phyloP scores from a whole-genome alignment of 495 filamentous ascomycete genomes.

The Podospora appendiculata region DNA sequence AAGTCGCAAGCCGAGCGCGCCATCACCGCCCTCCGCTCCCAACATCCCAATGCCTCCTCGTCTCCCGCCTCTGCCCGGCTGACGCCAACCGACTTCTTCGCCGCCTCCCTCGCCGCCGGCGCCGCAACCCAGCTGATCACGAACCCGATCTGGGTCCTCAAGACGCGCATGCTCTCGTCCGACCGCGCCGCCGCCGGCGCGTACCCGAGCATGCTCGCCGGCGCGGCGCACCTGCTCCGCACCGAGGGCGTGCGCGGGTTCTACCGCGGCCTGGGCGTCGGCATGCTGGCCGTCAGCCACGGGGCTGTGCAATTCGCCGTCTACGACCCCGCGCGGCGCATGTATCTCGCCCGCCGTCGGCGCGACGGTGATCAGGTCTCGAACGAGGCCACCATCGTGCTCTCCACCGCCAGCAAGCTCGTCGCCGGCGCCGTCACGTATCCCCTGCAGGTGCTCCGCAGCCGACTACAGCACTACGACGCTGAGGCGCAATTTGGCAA shows the following conservation, averaged over 20 bases:
- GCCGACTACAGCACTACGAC: conserved; percentile 82
- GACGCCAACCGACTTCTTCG: conserved; percentile 71
- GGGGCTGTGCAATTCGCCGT: conserved; percentile 94
- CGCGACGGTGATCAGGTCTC: conserved; percentile 37
- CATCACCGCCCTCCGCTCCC: conserved; percentile 21
- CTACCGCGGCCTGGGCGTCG: conserved; percentile 75
- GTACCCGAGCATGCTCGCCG: conserved; percentile 68
- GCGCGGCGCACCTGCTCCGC: conserved; percentile 53
- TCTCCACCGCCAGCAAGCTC: conserved; percentile 77
- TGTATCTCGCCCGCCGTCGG: conserved; percentile 34
- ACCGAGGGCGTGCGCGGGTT: conserved; percentile 70
- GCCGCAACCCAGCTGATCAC: conserved; percentile 68
- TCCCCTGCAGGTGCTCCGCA: conserved; percentile 85
- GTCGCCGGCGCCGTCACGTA: conserved; percentile 84
- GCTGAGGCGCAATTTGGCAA: conserved; percentile 59
- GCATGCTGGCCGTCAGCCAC: conserved; percentile 85
- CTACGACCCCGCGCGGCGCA: conserved; percentile 76
- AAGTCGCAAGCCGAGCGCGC: conserved; percentile 39
- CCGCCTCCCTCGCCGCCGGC: conserved; percentile 72
- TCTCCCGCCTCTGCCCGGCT: conserved; percentile 22
- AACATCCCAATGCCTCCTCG: too few species aligned
- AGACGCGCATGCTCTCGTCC: conserved; percentile 92
- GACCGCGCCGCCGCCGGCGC: conserved; percentile 65
- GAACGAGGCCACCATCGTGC: conserved; percentile 67
- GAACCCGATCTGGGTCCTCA: conserved; percentile 98